phyloP scores from a whole-genome alignment of 306 rosid genomes.

The Ochetophila trinervis region DNA sequence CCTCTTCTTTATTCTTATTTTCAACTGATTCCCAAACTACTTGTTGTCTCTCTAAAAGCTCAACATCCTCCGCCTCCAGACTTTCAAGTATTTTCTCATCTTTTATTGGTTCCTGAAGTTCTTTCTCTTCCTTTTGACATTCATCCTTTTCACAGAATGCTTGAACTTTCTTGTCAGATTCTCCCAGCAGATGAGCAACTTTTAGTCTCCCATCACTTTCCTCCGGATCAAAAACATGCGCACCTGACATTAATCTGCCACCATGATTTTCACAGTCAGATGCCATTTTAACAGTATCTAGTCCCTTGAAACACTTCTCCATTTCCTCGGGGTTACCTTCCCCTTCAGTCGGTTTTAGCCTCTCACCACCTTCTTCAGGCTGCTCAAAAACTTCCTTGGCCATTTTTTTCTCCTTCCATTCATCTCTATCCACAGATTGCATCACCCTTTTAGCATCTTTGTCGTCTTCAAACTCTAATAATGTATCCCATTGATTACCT shows the following conservation, averaged over 20 bases:
- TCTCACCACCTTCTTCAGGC: conserved; percentile 36
- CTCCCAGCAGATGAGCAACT: conserved; percentile 24
- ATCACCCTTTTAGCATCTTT: conserved; percentile 16
- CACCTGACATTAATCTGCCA: conserved; percentile 35
- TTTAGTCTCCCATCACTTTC: conserved; percentile 22
- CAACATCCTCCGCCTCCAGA: conserved; percentile 31
- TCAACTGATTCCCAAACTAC: conserved; percentile 31
- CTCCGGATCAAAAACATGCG: conserved; percentile 34
- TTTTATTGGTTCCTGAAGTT: conserved; percentile 21
- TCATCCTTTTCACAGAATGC: conserved; percentile 30
- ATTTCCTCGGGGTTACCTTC: conserved; percentile 26
- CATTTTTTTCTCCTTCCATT: conserved; percentile 18
- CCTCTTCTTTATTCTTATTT: conserved; percentile 25
- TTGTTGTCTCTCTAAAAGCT: conserved; percentile 21
- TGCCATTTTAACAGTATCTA: conserved; percentile 21
- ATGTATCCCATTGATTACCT: conserved; percentile 24
- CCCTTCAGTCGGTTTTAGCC: conserved; percentile 33
- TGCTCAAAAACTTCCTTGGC: conserved; percentile 25
- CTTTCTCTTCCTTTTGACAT: conserved; percentile 32
- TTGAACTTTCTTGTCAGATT: conserved; percentile 33
- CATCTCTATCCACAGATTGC: conserved; percentile 10
- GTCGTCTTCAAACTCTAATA: conserved; percentile 33
- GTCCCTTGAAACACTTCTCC: conserved; percentile 20
- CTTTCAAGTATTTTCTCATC: conserved; percentile 26
- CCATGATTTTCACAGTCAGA: conserved; percentile 26